Conservation (phyloP, 495 filamentous ascomycete species). For the Penicillium goetzii region DNA sequence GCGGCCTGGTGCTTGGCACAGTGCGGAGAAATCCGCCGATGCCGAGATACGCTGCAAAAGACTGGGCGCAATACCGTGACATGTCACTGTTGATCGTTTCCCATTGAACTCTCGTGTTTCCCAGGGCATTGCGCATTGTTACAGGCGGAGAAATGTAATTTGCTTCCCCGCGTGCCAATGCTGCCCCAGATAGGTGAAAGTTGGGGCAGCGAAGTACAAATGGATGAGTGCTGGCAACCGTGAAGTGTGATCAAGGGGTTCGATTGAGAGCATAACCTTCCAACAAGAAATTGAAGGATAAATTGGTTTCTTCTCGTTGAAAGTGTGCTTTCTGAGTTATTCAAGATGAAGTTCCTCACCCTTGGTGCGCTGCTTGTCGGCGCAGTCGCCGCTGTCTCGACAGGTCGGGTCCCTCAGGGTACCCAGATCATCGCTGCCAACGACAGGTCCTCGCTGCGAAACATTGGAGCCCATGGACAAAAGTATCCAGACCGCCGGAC, state of each 20-base stretch:
- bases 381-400: slow-evolving; percentile 21
- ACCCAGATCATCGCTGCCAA: slow-evolving; percentile 33
- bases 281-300: neutral
- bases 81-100: slow-evolving; percentile 18
- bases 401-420: slow-evolving; percentile 29
- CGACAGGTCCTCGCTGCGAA: slow-evolving; percentile 27
- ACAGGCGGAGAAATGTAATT: slow-evolving; percentile 43
- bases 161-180: slow-evolving; percentile 8
- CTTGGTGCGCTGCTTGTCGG: slow-evolving; percentile 33
- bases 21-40: slow-evolving; percentile 24
- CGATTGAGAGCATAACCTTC: neutral
- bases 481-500: slow-evolving; percentile 46
- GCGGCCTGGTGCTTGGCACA: slow-evolving; percentile 17
- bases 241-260: neutral
- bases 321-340: neutral
- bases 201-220: neutral
- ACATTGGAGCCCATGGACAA: slow-evolving; percentile 34
- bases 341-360: slow-evolving; percentile 33
- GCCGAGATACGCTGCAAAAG: neutral
- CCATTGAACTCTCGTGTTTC: neutral
- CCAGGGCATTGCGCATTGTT: slow-evolving; percentile 9
- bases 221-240: neutral
- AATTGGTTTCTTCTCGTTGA: neutral
- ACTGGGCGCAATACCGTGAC: neutral
- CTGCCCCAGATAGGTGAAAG: neutral